These are phyloP conservation scores for Phytophthora citrophthora DNA, from an alignment of 352 stramenopile species.

Conservation along the genomic window DNA sequence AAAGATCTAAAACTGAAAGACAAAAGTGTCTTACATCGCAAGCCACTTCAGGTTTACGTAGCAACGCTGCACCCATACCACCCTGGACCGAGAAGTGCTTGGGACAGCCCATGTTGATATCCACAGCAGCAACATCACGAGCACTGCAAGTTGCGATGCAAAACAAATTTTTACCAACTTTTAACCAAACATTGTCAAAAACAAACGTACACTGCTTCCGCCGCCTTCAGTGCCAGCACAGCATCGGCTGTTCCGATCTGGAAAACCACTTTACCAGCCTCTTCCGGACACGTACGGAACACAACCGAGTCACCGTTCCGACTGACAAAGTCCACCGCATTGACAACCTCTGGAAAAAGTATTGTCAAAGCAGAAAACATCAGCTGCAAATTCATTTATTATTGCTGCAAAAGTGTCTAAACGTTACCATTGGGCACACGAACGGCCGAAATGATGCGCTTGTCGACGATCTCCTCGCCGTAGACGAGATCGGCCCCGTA, in stretches of 20 bases:
- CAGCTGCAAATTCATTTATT: slow-evolving; percentile 1
- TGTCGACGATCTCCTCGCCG: slow-evolving; percentile 96
- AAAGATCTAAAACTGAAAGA: not conserved
- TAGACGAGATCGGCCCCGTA: slow-evolving; percentile 95
- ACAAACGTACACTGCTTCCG: slow-evolving; percentile 70
- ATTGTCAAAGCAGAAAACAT: not conserved
- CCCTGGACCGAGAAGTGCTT: slow-evolving; percentile 94
- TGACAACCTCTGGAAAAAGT: slow-evolving; percentile 56
- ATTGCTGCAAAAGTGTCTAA: not conserved
- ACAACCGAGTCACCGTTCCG: slow-evolving; percentile 86
- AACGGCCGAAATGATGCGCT: slow-evolving; percentile 86
- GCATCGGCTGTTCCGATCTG: slow-evolving; percentile 89
- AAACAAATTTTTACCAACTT: not conserved
- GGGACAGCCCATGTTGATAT: slow-evolving; percentile 96
- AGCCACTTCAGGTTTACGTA: slow-evolving; percentile 89
- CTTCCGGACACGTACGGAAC: slow-evolving; percentile 88
- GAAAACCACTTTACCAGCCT: slow-evolving; percentile 87
- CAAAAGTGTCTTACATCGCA: slow-evolving; percentile 57
- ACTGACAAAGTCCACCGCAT: slow-evolving; percentile 92
- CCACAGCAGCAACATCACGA: slow-evolving; percentile 89
- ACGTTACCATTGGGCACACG: slow-evolving; percentile 80
- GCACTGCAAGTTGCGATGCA: slow-evolving; percentile 36
- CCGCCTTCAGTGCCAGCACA: slow-evolving; percentile 76
- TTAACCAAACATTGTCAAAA: not conserved
- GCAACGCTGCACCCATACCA: slow-evolving; percentile 91